Evolutionary conservation across 768 basidiomycete species (phyloP).

Genomic region (Tricholoma saponaceum): DNA sequence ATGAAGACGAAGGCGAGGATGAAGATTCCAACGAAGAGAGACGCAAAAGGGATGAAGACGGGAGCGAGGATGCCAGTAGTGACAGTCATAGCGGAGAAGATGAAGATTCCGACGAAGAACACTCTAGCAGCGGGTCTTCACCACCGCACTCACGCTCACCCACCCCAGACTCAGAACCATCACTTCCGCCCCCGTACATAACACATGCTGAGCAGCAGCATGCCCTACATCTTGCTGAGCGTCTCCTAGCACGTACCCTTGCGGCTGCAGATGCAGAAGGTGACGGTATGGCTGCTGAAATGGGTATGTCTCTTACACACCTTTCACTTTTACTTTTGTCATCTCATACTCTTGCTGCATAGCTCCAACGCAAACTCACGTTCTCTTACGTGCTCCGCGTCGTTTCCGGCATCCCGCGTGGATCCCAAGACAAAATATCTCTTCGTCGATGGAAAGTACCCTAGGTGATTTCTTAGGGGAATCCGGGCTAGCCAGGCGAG

Average conservation of each 20-base stretch:
- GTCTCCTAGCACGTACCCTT: conserved; percentile 30
- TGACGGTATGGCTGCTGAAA: conserved; percentile 24
- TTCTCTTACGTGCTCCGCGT: conserved; percentile 43
- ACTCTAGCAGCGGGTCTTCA: conserved; percentile 1
- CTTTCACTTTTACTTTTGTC: not conserved
- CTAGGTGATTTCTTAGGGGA: conserved; percentile 38
- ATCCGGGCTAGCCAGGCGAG: conserved; percentile 20
- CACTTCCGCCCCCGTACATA: conserved; percentile 2
- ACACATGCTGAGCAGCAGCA: conserved; percentile 23
- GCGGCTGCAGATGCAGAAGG: conserved; percentile 25
- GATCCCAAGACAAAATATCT: conserved; percentile 42
- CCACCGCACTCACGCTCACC: conserved; percentile 13
- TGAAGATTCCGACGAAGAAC: conserved; percentile 8
- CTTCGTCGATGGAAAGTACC: conserved; percentile 30
- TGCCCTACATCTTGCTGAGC: conserved; percentile 26
- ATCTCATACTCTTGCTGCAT: not conserved
- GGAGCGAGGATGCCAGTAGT: conserved; percentile 15
- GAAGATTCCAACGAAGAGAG: conserved; percentile 21
- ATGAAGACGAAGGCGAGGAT: conserved; percentile 19
- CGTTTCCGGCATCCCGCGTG: conserved; percentile 43
- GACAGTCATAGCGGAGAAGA: conserved; percentile 10
- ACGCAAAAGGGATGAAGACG: conserved; percentile 11
- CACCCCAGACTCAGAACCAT: conserved; percentile 3
- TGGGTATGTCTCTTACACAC: conserved; percentile 17
- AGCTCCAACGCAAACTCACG: conserved; percentile 45